Conservation (phyloP, 805 yeast species). For the Wickerhamia fluorescens region DNA sequence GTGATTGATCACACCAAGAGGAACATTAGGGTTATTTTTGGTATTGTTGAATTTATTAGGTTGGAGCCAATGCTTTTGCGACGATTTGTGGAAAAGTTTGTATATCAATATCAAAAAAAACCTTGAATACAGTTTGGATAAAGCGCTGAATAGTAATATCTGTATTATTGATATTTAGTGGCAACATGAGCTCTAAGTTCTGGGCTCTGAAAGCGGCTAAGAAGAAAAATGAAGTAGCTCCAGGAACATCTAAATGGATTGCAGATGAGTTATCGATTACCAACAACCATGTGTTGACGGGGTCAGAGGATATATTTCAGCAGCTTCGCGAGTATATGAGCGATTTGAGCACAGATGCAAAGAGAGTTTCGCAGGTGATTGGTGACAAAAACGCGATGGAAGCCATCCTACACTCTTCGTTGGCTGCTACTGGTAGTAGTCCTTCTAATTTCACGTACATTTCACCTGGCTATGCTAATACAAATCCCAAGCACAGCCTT, state of each 20-base stretch:
- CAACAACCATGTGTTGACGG: conserved; percentile 28
- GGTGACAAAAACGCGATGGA: conserved; percentile 1
- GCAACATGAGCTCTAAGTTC: conserved; percentile 8
- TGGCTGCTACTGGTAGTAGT: conserved; percentile 1
- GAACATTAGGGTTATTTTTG: too few relatives aligned
- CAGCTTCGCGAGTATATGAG: conserved; percentile 34
- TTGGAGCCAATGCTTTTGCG: too few relatives aligned
- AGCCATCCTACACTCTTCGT: not conserved
- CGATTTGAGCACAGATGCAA: conserved; percentile 37
- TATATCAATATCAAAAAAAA: too few relatives aligned
- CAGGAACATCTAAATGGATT: conserved; percentile 50
- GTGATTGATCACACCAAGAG: too few relatives aligned
- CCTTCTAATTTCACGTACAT: conserved; percentile 5
- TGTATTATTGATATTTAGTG: too few relatives aligned
- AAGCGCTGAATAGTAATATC: too few relatives aligned
- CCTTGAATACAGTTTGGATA: too few relatives aligned
- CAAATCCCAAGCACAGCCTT: conserved; percentile 6
- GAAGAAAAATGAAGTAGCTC: conserved; percentile 24
- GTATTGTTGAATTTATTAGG: too few relatives aligned
- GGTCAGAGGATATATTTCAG: conserved; percentile 33
- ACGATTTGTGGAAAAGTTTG: too few relatives aligned
- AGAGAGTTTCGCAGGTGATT: conserved; percentile 18
- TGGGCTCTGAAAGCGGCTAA: conserved; percentile 32
- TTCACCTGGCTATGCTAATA: not conserved
- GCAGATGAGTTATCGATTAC: conserved; percentile 36